These are phyloP conservation scores for Penicillium sp. DNA, from an alignment of 2,329 filamentous ascomycete genomes.

Conservation along the genomic window DNA sequence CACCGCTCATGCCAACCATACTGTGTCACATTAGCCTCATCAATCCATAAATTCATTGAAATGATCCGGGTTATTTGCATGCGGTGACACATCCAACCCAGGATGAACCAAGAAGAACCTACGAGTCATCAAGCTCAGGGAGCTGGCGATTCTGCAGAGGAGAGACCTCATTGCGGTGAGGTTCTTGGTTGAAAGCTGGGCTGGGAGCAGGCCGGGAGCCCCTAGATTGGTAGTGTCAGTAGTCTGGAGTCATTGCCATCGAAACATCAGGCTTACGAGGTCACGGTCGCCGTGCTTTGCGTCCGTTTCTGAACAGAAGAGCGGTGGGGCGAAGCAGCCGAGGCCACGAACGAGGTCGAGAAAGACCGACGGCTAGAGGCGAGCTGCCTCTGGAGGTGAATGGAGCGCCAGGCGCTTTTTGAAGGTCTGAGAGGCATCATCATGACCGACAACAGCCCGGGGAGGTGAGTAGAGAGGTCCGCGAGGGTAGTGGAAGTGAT, in stretches of 20 bases:
- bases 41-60: background rate
- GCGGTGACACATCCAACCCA: background rate
- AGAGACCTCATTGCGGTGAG: slow-evolving; percentile 66
- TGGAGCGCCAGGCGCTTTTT: slow-evolving; percentile 52
- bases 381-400: slow-evolving; percentile 48
- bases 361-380: slow-evolving; percentile 45
- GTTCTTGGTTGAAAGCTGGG: slow-evolving; percentile 61
- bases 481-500: slow-evolving; percentile 19
- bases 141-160: slow-evolving; percentile 65
- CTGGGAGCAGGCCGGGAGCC: slow-evolving; percentile 64
- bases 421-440: slow-evolving; percentile 58
- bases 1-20: slow-evolving; percentile 93
- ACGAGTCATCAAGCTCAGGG: slow-evolving; percentile 79
- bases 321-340: slow-evolving; percentile 53
- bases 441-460: slow-evolving; percentile 40
- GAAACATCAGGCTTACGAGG: slow-evolving; percentile 54
- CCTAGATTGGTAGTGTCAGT: slow-evolving; percentile 39
- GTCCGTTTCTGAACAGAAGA: slow-evolving; percentile 48
- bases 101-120: slow-evolving; percentile 45
- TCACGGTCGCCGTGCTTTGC: slow-evolving; percentile 55
- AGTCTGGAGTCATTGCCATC: slow-evolving; percentile 19
- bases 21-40: slow-evolving; percentile 44
- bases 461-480: slow-evolving; percentile 26
- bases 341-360: slow-evolving; percentile 49
- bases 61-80: background rate